Evolutionary conservation across 805 yeast species (phyloP).

Genomic region (Saccharomycopsis lassenensis): DNA sequence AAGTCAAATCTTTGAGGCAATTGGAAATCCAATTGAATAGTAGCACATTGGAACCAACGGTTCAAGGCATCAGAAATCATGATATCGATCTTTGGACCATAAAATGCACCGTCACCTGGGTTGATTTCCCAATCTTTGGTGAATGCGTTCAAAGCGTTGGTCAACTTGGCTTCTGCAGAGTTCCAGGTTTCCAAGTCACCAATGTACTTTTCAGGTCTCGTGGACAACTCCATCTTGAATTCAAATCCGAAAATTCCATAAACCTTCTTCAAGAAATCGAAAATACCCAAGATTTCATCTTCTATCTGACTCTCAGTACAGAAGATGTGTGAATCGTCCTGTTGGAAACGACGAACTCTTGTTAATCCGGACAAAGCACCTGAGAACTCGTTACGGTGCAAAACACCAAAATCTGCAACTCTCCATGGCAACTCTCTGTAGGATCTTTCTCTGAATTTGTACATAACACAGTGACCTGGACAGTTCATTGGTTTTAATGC

Average conservation of each 20-base stretch:
- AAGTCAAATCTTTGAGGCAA: conserved; percentile 88
- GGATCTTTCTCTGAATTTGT: conserved; percentile 86
- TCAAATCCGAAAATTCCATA: conserved; percentile 92
- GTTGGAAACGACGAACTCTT: conserved; percentile 97
- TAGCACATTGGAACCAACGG: conserved; percentile 99
- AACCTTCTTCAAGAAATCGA: conserved; percentile 74
- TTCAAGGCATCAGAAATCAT: conserved; percentile 87
- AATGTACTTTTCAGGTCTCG: conserved; percentile 93
- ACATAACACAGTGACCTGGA: conserved; percentile 89
- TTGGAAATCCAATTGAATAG: conserved; percentile 98
- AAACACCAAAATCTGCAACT: conserved; percentile 95
- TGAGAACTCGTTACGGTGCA: conserved; percentile 92
- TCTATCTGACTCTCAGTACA: conserved; percentile 89
- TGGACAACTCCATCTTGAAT: conserved; percentile 92
- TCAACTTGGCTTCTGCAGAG: conserved; percentile 77
- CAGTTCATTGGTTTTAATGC: conserved; percentile 95
- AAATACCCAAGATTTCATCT: conserved; percentile 68
- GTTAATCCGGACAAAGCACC: conserved; percentile 94
- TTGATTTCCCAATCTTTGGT: conserved; percentile 91
- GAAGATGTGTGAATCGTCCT: conserved; percentile 98
- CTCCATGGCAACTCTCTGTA: conserved; percentile 98
- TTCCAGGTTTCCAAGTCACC: conserved; percentile 95
- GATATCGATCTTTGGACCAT: conserved; percentile 93
- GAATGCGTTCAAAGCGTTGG: conserved; percentile 70
- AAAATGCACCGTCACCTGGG: conserved; percentile 96